phyloP scores from a whole-genome alignment of 1,284 basidiomycete genomes.

The Trametes hirsuta region DNA sequence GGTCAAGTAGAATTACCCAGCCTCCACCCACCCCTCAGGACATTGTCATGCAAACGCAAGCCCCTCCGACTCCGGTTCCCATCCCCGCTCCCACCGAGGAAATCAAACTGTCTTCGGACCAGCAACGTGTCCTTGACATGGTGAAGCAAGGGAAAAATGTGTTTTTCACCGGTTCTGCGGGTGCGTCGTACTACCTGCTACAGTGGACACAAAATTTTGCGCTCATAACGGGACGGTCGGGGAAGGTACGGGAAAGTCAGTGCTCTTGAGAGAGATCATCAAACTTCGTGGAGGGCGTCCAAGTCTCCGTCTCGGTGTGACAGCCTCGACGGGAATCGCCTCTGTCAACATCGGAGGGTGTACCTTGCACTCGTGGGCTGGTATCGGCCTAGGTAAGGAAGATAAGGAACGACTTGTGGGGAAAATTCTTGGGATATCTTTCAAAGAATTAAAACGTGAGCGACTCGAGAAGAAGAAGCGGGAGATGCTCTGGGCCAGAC shows the following conservation, averaged over 20 bases:
- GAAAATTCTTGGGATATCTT: slow-evolving; percentile 57
- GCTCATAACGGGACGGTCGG: neutral
- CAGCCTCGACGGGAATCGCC: slow-evolving; percentile 85
- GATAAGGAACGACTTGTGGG: slow-evolving; percentile 60
- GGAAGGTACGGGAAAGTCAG: slow-evolving; percentile 90
- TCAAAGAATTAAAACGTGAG: slow-evolving; percentile 40
- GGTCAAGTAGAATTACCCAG: neutral
- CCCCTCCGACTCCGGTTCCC: neutral
- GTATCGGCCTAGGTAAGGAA: slow-evolving; percentile 86
- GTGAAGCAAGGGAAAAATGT: slow-evolving; percentile 64
- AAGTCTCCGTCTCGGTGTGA: slow-evolving; percentile 49
- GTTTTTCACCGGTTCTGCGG: slow-evolving; percentile 84
- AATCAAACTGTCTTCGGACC: slow-evolving; percentile 50
- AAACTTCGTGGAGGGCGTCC: slow-evolving; percentile 34
- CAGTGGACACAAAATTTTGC: neutral
- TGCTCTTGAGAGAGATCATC: slow-evolving; percentile 91
- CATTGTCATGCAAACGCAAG: neutral
- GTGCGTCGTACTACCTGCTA: slow-evolving; percentile 37
- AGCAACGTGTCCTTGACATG: slow-evolving; percentile 57
- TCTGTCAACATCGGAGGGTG: slow-evolving; percentile 94
- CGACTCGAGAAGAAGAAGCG: slow-evolving; percentile 37
- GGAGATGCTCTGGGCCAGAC: slow-evolving; percentile 41
- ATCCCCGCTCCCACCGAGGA: neutral
- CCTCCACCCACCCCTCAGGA: neutral
- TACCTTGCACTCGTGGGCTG: slow-evolving; percentile 92